Base-by-base conservation (phyloP, 2,329 filamentous ascomycete genomes). In the Epichloe elymi region DNA sequence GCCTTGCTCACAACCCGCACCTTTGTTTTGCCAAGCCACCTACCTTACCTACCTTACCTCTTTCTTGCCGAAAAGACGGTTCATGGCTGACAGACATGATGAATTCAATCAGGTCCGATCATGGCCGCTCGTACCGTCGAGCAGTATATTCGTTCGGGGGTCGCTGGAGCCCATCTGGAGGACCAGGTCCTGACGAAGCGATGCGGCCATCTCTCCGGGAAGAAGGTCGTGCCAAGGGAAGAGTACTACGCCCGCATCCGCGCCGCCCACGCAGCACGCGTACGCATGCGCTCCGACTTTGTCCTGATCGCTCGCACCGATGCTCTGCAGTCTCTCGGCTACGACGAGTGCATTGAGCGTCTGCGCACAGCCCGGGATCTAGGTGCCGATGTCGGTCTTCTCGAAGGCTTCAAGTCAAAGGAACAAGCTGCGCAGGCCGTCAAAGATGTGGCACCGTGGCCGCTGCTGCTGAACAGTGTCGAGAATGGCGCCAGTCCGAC, bases 241-340 rank as follows among this genome's bases (percentile, higher is more conserved):
- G 72, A 74, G 36, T 83, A 72, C 57, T 64, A 73, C 37, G 63
- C 70, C 5, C 70, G 81, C 0, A 78, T 85, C 58, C 70, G 74
- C 3, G 80, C 80, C 0, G 79, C 79, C 0, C 68, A 67, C 35
- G 65, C 70, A 4, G 76, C 79, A 1, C 68, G 78, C 5, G 63
- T 71, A 14, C 65, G 68, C 17, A 60, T 74, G 33, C 67, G 68
- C 11, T 70, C 70, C 15, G 80, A 83, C 56, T 80, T 85, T 47
- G 72, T 85, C 15, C 72, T 85, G 50, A 83, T 85, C 53, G 80
- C 80, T 0, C 72, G 81, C 10, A 84, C 80, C 0, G 81, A 84
- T 57, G 77, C 80, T 1, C 65, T 81, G 5, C 76, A 80, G 53
- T 65, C 69, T 0, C 67, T 72, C 7, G 80, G 79, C 0, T 83